Conservation (phyloP, 2,329 filamentous ascomycete genomes). For the Cytospora paraplurivora region DNA sequence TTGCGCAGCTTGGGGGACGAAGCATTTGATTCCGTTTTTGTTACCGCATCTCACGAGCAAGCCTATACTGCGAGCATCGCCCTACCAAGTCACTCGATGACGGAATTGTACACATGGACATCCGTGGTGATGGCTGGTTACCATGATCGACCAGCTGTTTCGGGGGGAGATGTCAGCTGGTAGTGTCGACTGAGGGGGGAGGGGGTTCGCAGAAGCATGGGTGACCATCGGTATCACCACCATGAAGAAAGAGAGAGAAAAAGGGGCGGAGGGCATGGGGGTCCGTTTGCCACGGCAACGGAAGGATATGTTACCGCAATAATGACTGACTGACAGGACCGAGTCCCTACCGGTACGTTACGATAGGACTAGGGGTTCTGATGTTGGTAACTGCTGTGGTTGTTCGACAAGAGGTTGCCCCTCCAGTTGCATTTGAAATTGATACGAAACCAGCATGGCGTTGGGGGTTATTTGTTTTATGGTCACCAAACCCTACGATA, state of each 20-base stretch:
- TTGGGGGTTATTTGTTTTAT: slow-evolving; percentile 19
- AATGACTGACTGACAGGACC: slow-evolving; percentile 20
- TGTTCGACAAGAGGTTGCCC: not conserved
- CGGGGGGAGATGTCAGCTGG: not conserved
- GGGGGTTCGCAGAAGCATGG: not conserved
- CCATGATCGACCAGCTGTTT: not conserved
- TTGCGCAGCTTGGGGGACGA: slow-evolving; percentile 31
- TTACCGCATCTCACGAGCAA: slow-evolving; percentile 7
- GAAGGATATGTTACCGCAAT: slow-evolving; percentile 4
- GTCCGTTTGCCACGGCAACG: slow-evolving; percentile 12
- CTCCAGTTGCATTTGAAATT: slow-evolving; percentile 23
- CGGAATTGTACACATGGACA: not conserved
- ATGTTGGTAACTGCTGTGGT: slow-evolving; percentile 4
- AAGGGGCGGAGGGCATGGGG: slow-evolving; percentile 2
- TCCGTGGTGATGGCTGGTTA: not conserved
- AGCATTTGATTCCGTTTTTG: slow-evolving; percentile 24
- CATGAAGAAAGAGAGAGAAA: not conserved
- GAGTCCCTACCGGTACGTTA: slow-evolving; percentile 5
- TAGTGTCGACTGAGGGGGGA: not conserved
- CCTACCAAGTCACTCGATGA: not conserved
- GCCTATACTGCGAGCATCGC: not conserved
- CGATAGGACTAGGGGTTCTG: slow-evolving; percentile 10
- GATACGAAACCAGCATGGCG: slow-evolving; percentile 26
- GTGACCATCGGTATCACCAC: not conserved
- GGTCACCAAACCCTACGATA: not conserved